These are phyloP conservation scores for Candida mattraensis DNA, from an alignment of 805 yeast genomes.

Conservation along the genomic window DNA sequence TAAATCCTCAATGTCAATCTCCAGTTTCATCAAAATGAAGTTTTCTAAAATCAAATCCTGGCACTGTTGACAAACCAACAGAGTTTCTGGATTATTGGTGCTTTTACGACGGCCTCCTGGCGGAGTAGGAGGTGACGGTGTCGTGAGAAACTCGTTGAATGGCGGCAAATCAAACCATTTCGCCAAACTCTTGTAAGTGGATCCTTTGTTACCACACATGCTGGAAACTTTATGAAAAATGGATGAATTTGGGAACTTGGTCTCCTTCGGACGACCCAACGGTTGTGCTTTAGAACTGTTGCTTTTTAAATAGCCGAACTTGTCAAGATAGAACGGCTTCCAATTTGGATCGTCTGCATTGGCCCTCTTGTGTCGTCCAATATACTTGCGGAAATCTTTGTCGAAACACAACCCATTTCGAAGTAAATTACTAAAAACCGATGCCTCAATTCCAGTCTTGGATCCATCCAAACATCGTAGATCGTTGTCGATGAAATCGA, in stretches of 20 bases:
- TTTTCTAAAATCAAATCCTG: constrained; percentile 29
- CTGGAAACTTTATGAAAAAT: constrained; percentile 28
- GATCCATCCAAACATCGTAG: constrained; percentile 25
- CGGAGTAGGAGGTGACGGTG: constrained; percentile 37
- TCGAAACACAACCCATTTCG: constrained; percentile 31
- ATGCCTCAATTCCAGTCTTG: constrained; percentile 29
- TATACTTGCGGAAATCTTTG: constrained; percentile 22
- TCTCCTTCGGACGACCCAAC: constrained; percentile 14
- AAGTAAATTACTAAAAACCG: constrained; percentile 30
- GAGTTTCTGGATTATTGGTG: constrained; percentile 34
- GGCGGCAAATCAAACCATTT: constrained; percentile 40
- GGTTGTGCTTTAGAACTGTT: constrained; percentile 9
- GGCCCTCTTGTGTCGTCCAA: constrained; percentile 25
- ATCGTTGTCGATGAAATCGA: constrained; percentile 32
- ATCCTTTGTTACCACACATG: constrained; percentile 28
- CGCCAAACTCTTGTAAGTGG: constrained; percentile 28
- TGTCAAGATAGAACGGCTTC: constrained; percentile 32
- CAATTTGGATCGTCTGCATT: constrained; percentile 16
- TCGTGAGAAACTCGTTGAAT: constrained; percentile 32
- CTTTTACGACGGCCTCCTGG: constrained; percentile 27
- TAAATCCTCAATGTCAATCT: constrained; percentile 31
- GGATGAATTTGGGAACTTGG: constrained; percentile 33
- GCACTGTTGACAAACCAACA: constrained; percentile 32
- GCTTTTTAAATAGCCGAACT: constrained; percentile 28
- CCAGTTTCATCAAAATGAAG: constrained; percentile 31